Evolutionary conservation across 2,329 filamentous ascomycete genomes (phyloP).

Genomic region (Emericellopsis atlantica): DNA sequence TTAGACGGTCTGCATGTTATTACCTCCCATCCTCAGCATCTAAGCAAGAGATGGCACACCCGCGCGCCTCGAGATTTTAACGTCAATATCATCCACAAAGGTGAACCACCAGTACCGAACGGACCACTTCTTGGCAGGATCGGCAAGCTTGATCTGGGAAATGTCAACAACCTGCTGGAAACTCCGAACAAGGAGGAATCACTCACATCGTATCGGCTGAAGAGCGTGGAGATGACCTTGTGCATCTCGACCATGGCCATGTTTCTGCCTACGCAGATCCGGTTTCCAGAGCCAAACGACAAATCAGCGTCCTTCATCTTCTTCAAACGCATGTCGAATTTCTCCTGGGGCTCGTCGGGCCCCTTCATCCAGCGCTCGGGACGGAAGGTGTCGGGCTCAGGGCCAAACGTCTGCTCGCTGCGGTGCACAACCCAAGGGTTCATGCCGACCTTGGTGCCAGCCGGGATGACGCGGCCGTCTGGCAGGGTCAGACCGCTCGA

Average conservation of each 20-base stretch:
- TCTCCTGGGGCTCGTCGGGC: conserved; percentile 15
- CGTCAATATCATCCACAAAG: conserved; percentile 3
- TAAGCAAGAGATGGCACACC: too few species aligned
- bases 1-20: too few species aligned
- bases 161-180: background rate
- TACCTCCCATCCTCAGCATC: too few species aligned
- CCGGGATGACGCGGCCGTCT: conserved; percentile 20
- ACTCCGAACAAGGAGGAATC: background rate
- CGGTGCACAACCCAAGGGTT: conserved; percentile 24
- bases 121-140: conserved; percentile 1
- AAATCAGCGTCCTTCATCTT: conserved; percentile 23
- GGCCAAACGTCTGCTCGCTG: conserved; percentile 28
- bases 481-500: conserved; percentile 18
- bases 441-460: conserved; percentile 25
- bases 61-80: background rate
- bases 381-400: conserved; percentile 27
- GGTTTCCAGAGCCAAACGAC: conserved; percentile 24
- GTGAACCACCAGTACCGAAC: conserved; percentile 4
- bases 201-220: conserved; percentile 23
- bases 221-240: conserved; percentile 26
- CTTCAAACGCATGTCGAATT: conserved; percentile 17
- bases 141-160: conserved; percentile 1
- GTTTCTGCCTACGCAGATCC: conserved; percentile 24
- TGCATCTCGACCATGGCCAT: conserved; percentile 19
- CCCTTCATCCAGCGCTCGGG: conserved; percentile 34